Base-by-base conservation (phyloP, 192 early-diverging fungal species). In the Backusella circina region DNA sequence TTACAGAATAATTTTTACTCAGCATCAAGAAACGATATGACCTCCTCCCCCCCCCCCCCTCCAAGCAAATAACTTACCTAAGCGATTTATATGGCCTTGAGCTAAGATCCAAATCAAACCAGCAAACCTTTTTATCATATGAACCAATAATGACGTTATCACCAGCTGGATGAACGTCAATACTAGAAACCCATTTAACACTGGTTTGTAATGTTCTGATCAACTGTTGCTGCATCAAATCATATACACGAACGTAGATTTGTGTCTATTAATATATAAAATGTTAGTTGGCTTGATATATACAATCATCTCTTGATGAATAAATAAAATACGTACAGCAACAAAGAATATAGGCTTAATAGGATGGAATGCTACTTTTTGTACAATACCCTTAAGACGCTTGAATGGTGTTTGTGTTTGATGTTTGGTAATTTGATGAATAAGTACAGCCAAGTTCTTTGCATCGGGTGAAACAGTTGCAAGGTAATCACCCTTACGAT, bases 91-190 rank as follows among this genome's bases (percentile, higher is more conserved):
- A 99, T 26, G 98, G 96, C 83, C 93, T 96, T 73, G 90, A 82
- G 3, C 92, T 92, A 69, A 99, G 85, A 83, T 99, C 98, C 80
- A 97, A 84, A 82, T 99, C 98, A 76, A 98, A 99, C 98, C 98
- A 99, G 72, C 92, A 92, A 32, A 98, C 87, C 66, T 93, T 92
- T 81, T 95, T 96, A 76, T 99, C 98, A 75, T 96, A 99, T 21
- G 91, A 95, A 39, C 98, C 98, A 71, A 98, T 89, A 67, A 99
- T 93, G 67, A 99, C 82, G 84, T 99, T 96, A 78, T 99, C 97
- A 68, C 96, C 98, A 74, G 86, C 88, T 33, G 98, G 96, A 80
- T 99, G 98, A 51, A 98, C 80, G 79, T 96, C 96, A 76, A 99
- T 83, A 77, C 90, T 92, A 18, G 98, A 98, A 57, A 99, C 96